Evolutionary conservation across 441 rosid species (phyloP).

Genomic region (Gossypium laxum): DNA sequence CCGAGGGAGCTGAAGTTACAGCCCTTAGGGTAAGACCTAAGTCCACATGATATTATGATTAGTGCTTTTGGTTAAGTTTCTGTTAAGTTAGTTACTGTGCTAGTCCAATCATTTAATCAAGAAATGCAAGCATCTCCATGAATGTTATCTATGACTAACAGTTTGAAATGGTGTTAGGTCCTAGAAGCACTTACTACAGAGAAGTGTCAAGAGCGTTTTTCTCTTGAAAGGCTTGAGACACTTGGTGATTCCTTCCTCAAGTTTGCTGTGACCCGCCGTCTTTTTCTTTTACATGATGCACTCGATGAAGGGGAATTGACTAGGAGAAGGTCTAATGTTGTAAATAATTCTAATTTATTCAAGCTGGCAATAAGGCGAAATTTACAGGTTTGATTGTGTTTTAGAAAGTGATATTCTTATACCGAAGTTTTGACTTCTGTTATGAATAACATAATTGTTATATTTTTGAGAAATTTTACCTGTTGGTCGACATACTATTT

Average conservation of each 20-base stretch:
- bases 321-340: slow-evolving; percentile 67
- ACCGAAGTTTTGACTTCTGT: slow-evolving; percentile 10
- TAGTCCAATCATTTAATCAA: slow-evolving; percentile 5
- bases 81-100: slow-evolving; percentile 12
- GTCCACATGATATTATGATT: slow-evolving; percentile 1
- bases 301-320: slow-evolving; percentile 90
- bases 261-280: slow-evolving; percentile 72
- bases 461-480: neutral
- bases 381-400: slow-evolving; percentile 52
- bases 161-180: slow-evolving; percentile 39
- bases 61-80: slow-evolving; percentile 19
- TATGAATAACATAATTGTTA: neutral
- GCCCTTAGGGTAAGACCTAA: slow-evolving; percentile 49
- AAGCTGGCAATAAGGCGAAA: slow-evolving; percentile 52
- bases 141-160: slow-evolving; percentile 19
- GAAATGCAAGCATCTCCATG: slow-evolving; percentile 1
- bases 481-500: neutral
- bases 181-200: slow-evolving; percentile 94
- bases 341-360: slow-evolving; percentile 68
- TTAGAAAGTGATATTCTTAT: slow-evolving; percentile 5
- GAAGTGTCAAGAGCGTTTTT: slow-evolving; percentile 89
- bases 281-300: slow-evolving; percentile 63
- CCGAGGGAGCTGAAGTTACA: slow-evolving; percentile 66
- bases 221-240: slow-evolving; percentile 87
- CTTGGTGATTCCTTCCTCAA: slow-evolving; percentile 95